Evolutionary conservation across 352 stramenopile genomes (phyloP).

Genomic region (Phytophthora pluvialis): DNA sequence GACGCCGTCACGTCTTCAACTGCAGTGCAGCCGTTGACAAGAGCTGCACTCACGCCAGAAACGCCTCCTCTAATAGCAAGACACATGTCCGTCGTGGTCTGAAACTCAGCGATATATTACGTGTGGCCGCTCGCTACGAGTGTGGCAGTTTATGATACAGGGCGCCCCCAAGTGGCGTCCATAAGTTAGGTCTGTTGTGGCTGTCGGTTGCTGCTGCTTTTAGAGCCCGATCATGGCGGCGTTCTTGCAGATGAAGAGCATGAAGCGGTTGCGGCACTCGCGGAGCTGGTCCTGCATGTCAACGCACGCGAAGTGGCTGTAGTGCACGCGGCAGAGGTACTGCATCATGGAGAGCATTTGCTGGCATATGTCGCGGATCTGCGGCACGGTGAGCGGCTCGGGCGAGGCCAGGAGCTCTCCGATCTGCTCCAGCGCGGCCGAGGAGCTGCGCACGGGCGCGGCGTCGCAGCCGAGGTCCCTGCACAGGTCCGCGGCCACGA

Average conservation of each 20-base stretch:
- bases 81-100: neutral
- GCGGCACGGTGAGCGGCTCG: slow-evolving; percentile 54
- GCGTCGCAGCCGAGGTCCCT: slow-evolving; percentile 53
- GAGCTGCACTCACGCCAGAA: slow-evolving; percentile 25
- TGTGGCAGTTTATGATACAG: slow-evolving; percentile 32
- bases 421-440: slow-evolving; percentile 41
- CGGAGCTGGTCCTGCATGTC: slow-evolving; percentile 79
- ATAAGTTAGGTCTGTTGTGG: slow-evolving; percentile 32
- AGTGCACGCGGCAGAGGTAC: slow-evolving; percentile 69
- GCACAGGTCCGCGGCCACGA: slow-evolving; percentile 64
- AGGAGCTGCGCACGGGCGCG: slow-evolving; percentile 38
- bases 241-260: slow-evolving; percentile 82
- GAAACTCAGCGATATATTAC: slow-evolving; percentile 34
- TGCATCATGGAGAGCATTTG: slow-evolving; percentile 81
- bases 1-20: neutral
- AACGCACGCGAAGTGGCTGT: slow-evolving; percentile 69
- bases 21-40: slow-evolving; percentile 11
- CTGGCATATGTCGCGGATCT: slow-evolving; percentile 71
- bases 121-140: slow-evolving; percentile 11
- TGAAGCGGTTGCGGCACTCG: slow-evolving; percentile 72
- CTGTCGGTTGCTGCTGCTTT: slow-evolving; percentile 2
- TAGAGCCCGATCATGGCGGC: slow-evolving; percentile 69
- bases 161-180: slow-evolving; percentile 2
- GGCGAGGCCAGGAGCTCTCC: slow-evolving; percentile 56
- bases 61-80: slow-evolving; percentile 6